Conservation (phyloP, 352 stramenopile genomes). For the Globisporangium carolinianum region DNA sequence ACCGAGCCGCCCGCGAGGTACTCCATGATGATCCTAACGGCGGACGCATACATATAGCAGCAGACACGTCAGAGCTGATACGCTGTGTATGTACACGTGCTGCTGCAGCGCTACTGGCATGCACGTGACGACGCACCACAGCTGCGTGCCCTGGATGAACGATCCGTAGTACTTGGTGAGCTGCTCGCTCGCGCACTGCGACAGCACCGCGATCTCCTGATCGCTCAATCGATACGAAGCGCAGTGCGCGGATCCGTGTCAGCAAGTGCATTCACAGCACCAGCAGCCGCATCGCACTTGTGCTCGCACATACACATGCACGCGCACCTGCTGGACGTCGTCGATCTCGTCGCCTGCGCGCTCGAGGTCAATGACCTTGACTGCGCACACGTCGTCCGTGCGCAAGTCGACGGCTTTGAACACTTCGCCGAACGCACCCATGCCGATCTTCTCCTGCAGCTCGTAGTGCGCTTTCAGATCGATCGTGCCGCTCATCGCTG, state of each 20-base stretch:
- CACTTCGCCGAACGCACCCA: conserved; percentile 77
- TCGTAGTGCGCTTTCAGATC: conserved; percentile 61
- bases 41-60: too few species aligned
- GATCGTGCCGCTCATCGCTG: conserved; percentile 39
- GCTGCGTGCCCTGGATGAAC: conserved; percentile 76
- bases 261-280: neutral
- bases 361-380: conserved; percentile 86
- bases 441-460: conserved; percentile 74
- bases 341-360: conserved; percentile 81
- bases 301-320: conserved; percentile 9
- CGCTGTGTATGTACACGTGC: too few species aligned
- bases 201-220: conserved; percentile 88
- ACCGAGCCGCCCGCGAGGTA: conserved; percentile 89
- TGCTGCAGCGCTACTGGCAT: neutral
- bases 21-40: conserved; percentile 90
- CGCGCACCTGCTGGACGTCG: conserved; percentile 72
- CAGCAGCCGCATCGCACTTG: too few species aligned
- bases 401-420: conserved; percentile 67
- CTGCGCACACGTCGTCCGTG: conserved; percentile 61
- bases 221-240: neutral
- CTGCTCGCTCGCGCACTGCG: conserved; percentile 84
- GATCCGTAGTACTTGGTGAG: conserved; percentile 87
- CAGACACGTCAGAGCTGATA: too few species aligned
- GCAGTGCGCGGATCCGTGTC: neutral
- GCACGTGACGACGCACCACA: conserved; percentile 34